Evolutionary conservation across 345 rosid species (phyloP).

Genomic region (Arabidopsis arenosa): DNA sequence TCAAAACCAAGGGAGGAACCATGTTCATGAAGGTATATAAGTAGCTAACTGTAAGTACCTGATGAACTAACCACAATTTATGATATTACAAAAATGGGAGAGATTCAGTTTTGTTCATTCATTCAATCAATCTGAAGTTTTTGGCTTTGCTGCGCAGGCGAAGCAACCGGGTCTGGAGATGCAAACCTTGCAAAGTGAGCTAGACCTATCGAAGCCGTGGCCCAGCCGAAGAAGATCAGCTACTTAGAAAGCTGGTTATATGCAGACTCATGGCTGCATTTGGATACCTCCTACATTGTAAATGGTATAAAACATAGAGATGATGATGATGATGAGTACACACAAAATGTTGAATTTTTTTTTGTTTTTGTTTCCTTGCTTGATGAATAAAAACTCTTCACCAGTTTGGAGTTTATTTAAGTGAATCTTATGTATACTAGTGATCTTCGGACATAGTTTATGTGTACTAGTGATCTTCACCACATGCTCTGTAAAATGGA

Average conservation of each 20-base stretch:
- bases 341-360: no score
- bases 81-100: not conserved
- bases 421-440: constrained; percentile 31
- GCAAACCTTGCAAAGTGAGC: constrained; percentile 93
- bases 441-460: constrained; percentile 23
- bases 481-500: constrained; percentile 98
- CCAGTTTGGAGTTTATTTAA: constrained; percentile 5
- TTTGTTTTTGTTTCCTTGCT: not conserved
- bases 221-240: no score
- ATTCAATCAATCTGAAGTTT: constrained; percentile 17
- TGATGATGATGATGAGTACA: no score
- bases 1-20: constrained; percentile 96
- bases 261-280: no score
- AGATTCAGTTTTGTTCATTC: not conserved
- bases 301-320: no score
- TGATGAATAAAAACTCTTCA: constrained; percentile 29
- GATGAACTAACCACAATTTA: constrained; percentile 1
- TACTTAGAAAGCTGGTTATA: no score
- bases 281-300: no score
- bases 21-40: constrained; percentile 78
- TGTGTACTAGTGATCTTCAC: constrained; percentile 21
- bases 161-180: constrained; percentile 98
- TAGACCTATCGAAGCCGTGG: constrained; percentile 94
- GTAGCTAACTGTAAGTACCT: constrained; percentile 72
- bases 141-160: constrained; percentile 59